Evolutionary conservation across 495 filamentous ascomycete species (phyloP), one percentile per base, ranked within the genome.

Genomic region (Penicillium herquei): DNA sequence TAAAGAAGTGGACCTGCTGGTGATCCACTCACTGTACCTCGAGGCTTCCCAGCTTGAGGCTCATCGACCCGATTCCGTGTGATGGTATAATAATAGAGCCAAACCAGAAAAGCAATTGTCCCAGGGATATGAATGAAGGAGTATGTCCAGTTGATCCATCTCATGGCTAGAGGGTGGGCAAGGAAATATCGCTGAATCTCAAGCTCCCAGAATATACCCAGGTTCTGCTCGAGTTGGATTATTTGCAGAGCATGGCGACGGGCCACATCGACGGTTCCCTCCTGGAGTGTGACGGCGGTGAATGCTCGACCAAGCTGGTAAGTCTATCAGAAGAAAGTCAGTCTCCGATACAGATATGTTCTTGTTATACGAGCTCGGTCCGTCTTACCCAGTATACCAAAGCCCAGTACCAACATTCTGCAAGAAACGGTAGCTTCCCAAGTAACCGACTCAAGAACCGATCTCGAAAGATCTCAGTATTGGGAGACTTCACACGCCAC

Each of bases 51-150:
- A 0, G 61, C 51, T 30, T 75, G 76, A 18, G 64, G 52, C 39
- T 76, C 68, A 49, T 71, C 63, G 43, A 66, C 65, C 8, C 70
- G 57, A 56, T 74, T 80, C 58, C 59, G 73, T 18, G 80, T 78
- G 45, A 79, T 85, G 33, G 84, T 88, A 59, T 82, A 83, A 67
- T 88, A 85, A 66, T 83, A 88, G 6, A 89, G 75, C 66, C 80
- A 83, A 53, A 86, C 81, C 21, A 88, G 75, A 64, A 86, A 89
- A 10, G 81, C 78, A 48, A 90, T 90, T 3, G 88, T 90, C 12
- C 87, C 88, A 0, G 88, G 89, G 52, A 92, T 91, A 67, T 92
- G 88, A 58, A 92, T 89, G 61, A 90, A 90, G 1, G 86, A 89
- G 64, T 91, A 91, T 12, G 82, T 80, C 64, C 83, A 78, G 61